phyloP scores from a whole-genome alignment of 352 stramenopile genomes.

The Phytophthora colocasiae region DNA sequence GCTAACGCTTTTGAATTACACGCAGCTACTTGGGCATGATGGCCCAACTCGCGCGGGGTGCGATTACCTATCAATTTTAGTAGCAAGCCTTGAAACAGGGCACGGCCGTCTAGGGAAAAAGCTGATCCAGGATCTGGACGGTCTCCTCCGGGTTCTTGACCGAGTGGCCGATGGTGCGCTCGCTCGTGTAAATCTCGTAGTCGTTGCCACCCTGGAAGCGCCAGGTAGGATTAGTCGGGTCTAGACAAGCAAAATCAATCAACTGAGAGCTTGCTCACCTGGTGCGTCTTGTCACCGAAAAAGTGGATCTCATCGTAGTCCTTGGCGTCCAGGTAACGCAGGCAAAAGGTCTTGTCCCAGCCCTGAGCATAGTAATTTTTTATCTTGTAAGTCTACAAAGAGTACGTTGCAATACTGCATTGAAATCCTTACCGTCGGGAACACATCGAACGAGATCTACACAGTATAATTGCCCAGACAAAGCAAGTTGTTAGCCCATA shows the following conservation, averaged over 20 bases:
- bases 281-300: constrained; percentile 99
- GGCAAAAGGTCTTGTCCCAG: constrained; percentile 99
- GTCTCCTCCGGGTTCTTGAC: constrained; percentile 98
- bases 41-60: constrained; percentile 25
- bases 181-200: constrained; percentile 98
- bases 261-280: constrained; percentile 47
- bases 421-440: constrained; percentile 73
- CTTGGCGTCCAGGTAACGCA: constrained; percentile 92
- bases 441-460: constrained; percentile 99
- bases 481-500: background rate
- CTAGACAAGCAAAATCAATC: background rate
- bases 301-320: constrained; percentile 99
- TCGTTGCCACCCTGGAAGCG: constrained; percentile 95
- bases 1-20: constrained; percentile 36
- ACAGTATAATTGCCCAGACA: constrained; percentile 3
- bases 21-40: constrained; percentile 37
- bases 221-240: constrained; percentile 11
- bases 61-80: constrained; percentile 13
- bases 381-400: background rate
- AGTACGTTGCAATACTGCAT: background rate
- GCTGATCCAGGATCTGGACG: constrained; percentile 95
- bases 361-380: constrained; percentile 50
- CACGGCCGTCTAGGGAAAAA: constrained; percentile 89
- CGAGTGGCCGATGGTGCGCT: constrained; percentile 97
- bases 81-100: constrained; percentile 20